Evolutionary conservation across 2,329 filamentous ascomycete species (phyloP), one percentile per base, ranked within the genome.

Genomic region (Colletotrichum lupini): DNA sequence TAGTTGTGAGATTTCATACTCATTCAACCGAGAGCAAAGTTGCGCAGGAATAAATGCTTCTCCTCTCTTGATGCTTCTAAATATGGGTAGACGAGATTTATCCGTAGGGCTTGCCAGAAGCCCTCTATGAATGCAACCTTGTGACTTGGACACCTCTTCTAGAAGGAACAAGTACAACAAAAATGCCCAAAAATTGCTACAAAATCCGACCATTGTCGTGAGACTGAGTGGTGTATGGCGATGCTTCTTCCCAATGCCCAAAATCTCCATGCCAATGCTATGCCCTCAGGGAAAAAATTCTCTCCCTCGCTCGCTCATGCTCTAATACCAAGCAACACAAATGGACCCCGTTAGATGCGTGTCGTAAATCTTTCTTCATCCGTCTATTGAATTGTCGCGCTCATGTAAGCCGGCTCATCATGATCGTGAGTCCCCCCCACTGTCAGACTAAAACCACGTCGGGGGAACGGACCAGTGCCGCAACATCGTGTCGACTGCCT

Each of bases 381-480:
- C 42, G 7, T n/a, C 19, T 49, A 4, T 9, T 9, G 3, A 19
- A 49, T 3, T 8, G 6, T 5, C 19, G n/a, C 19, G 42, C 42
- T n/a, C 42, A 49, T 49, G 42, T 49, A 9, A 7, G 8, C 42
- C 19, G 42, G 42, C 42, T 49, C 42, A n/a, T n/a, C 42, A 49
- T 49, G 19, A n/a, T n/a, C 4, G 6, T 9, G 42, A 49, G 19
- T n/a, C 19, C 42, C 19, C 19, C 19, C 32, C 7, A 49, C 5
- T 9, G 19, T 8, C 42, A n/a, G 42, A 22, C 62, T 53, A 75
- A 52, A 70, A 75, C 83, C 87, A 88, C 5, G 87, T 88, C 4
- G 92, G 92, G 5, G 90, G 83, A 1, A 82, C 82, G 11, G 88
- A 83, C 93, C 93, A 95, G 79, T 94, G 92, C 68, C 90, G 83